Percentiles rank a stretch among this genome's conserved stretches.
phyloP scores from a whole-genome alignment of 1,139 yeast genomes.

The Yamadazyma oceani region DNA sequence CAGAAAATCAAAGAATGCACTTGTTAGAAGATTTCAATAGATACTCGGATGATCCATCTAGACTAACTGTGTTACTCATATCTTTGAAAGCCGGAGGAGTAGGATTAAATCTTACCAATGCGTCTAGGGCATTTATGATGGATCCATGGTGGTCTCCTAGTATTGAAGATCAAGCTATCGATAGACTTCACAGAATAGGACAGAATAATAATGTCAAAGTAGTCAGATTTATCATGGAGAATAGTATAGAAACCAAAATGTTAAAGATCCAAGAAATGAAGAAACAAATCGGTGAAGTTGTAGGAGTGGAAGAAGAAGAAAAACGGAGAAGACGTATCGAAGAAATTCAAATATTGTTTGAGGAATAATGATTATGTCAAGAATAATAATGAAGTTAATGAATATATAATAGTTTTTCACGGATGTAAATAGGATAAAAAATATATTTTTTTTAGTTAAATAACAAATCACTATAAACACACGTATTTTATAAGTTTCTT shows the following conservation, averaged over 20 bases:
- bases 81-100: conserved; percentile 96
- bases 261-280: conserved; percentile 83
- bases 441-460: too few species aligned
- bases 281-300: conserved; percentile 80
- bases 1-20: conserved; percentile 62
- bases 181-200: conserved; percentile 90
- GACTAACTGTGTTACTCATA: conserved; percentile 58
- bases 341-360: conserved; percentile 77
- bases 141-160: conserved; percentile 99
- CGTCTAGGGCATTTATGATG: conserved; percentile 86
- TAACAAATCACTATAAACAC: not conserved
- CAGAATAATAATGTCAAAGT: conserved; percentile 75
- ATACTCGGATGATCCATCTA: conserved; percentile 20
- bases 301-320: conserved; percentile 77
- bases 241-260: conserved; percentile 91
- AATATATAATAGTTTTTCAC: conserved; percentile 1
- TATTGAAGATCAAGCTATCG: conserved; percentile 92
- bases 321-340: conserved; percentile 73
- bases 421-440: conserved; percentile 1
- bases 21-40: conserved; percentile 57
- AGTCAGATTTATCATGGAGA: conserved; percentile 74
- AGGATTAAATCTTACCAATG: conserved; percentile 85
- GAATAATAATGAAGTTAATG: not conserved
- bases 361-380: conserved; percentile 29
- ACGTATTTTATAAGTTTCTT: conserved; percentile 45